Percentiles rank a stretch among this genome's conserved stretches.
Conservation (phyloP, 192 early-diverging fungal genomes). For the Diversispora epigaea region DNA sequence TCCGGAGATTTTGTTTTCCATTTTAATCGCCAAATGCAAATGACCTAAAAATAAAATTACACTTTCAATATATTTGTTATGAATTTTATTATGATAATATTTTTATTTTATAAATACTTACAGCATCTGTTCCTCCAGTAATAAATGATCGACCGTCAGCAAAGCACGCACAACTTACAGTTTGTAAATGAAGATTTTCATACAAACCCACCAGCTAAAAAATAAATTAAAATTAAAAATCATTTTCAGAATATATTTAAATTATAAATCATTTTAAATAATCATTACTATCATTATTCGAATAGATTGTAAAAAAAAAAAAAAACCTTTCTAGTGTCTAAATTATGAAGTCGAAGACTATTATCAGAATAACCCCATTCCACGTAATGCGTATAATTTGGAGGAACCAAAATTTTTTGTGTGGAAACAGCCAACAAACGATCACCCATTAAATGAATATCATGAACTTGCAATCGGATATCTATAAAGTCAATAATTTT, state of each 20-base stretch:
- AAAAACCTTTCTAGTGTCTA: slow-evolving; percentile 53
- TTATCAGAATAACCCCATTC: slow-evolving; percentile 68
- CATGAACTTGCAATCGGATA: slow-evolving; percentile 52
- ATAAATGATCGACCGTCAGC: slow-evolving; percentile 61
- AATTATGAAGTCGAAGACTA: slow-evolving; percentile 53
- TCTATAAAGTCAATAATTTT: too few relatives aligned
- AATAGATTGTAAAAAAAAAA: too few relatives aligned
- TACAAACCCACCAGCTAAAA: slow-evolving; percentile 48
- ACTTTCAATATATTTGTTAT: too few relatives aligned
- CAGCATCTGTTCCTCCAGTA: slow-evolving; percentile 56
- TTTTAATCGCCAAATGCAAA: slow-evolving; percentile 60
- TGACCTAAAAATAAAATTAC: slow-evolving; percentile 47
- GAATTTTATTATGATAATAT: too few relatives aligned
- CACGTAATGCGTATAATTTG: slow-evolving; percentile 49
- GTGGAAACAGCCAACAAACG: slow-evolving; percentile 41
- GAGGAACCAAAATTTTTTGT: slow-evolving; percentile 47
- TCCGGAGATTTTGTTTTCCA: slow-evolving; percentile 45
- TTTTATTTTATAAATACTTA: too few relatives aligned
- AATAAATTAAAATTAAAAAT: neutral
- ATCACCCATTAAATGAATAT: slow-evolving; percentile 45
- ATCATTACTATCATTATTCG: too few relatives aligned
- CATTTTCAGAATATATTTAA: neutral
- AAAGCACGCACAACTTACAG: slow-evolving; percentile 58
- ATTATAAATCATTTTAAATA: too few relatives aligned
- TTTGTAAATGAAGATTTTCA: slow-evolving; percentile 61